Evolutionary conservation across 1,284 basidiomycete species (phyloP), one percentile per base, ranked within the genome.

Genomic region (Rhodotorula sp.): DNA sequence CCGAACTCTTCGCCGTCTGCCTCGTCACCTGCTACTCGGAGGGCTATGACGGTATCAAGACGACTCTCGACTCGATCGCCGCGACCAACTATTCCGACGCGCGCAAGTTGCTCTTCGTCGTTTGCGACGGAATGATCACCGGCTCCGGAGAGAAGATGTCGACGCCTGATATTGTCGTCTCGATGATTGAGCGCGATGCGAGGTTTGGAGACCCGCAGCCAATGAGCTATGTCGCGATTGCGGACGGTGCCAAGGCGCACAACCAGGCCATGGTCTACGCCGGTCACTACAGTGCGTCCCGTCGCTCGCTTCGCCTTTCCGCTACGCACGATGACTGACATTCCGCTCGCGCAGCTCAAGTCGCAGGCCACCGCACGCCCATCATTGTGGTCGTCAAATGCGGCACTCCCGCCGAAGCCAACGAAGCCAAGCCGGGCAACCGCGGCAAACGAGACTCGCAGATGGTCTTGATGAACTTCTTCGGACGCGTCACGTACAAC

Each of bases 381-480:
- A 94, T 92, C n/a, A 85, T 99, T 73, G 87, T 99, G 65, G 83
- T 99, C 63, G 95, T 98, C 81, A 99, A 99, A 82, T 99, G 95
- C 79, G 95, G 96, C 51, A 92, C 89, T 60, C 81, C 82, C 6
- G 82, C 82, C 61, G 94, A 97, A 79, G 89, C 90, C 24, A 82
- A 83, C 16, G 93, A 94, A 72, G 89, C 89, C 83, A 99, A 99
- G 80, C 93, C 95, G 3, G 96, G 96, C 24, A 99, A 99, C 82
- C 86, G 96, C 75, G 96, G 96, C 75, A 99, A 99, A 81, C 90
- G 96, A 62, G 96, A 99, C 82, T 94, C 92, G 81, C 96, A 99
- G 80, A 89, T 99, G 77, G 91, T 99, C 77, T 85, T 99, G 76
- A 99, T 99, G 95, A 97, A 97, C 83, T 99, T 99, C 81, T 97